phyloP scores from a whole-genome alignment of 345 rosid genomes.

The Excoecaria agallocha region DNA sequence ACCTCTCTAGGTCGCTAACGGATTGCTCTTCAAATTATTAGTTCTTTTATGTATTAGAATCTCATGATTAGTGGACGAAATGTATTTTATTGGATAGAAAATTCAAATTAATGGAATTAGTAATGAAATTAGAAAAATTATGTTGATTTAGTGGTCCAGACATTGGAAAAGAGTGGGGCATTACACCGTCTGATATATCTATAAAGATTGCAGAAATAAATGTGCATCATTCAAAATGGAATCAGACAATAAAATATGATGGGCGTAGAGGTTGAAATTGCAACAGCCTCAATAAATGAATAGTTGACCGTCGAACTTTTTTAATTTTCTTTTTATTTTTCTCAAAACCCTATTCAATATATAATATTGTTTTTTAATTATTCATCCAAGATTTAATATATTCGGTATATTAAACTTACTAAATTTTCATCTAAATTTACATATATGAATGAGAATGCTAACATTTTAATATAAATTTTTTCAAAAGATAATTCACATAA shows the following conservation, averaged over 20 bases:
- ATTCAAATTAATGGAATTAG: background rate
- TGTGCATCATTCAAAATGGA: conserved; percentile 4
- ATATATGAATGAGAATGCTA: too few species aligned
- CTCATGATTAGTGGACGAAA: too few species aligned
- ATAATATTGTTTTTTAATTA: too few species aligned
- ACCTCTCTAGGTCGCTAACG: background rate
- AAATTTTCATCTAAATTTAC: too few species aligned
- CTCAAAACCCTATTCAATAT: too few species aligned
- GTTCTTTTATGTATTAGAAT: background rate
- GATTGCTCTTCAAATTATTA: background rate
- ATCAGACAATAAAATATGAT: background rate
- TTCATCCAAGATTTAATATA: too few species aligned
- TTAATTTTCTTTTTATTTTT: too few species aligned
- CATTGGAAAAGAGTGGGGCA: background rate
- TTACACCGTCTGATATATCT: background rate
- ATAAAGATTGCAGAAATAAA: background rate
- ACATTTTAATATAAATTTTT: too few species aligned
- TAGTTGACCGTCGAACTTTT: background rate
- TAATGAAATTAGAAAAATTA: background rate
- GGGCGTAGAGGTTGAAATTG: background rate
- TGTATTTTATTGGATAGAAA: too few species aligned
- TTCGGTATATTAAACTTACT: too few species aligned
- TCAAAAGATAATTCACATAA: too few species aligned
- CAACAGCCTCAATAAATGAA: background rate
- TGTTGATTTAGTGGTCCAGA: conserved; percentile 8